A percentile compares a stretch with the other conserved stretches of the same genome.
Conservation (phyloP, 306 rosid species). For the Datisca glomerata region DNA sequence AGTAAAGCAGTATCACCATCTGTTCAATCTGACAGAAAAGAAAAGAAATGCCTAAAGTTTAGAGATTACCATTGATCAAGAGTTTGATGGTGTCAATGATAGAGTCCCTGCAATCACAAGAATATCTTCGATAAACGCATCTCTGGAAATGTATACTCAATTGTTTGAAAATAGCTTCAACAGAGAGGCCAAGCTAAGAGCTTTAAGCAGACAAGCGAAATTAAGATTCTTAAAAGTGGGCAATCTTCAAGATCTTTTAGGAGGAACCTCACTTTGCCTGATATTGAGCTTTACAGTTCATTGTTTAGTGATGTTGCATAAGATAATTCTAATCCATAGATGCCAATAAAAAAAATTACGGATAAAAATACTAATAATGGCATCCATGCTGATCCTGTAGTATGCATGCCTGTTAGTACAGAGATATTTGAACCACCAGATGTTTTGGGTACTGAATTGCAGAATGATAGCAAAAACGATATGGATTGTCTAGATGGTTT, state of each 20-base stretch:
- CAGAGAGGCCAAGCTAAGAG: conserved; percentile 58
- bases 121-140: conserved; percentile 55
- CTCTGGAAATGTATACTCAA: conserved; percentile 55
- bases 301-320: conserved; percentile 38
- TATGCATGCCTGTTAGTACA: conserved; percentile 16
- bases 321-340: conserved; percentile 25
- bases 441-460: conserved; percentile 20
- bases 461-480: conserved; percentile 18
- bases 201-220: conserved; percentile 47
- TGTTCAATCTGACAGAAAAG: too few relatives aligned
- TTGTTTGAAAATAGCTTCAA: too few relatives aligned
- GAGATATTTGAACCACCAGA: conserved; percentile 9
- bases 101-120: conserved; percentile 31
- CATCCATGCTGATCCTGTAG: conserved; percentile 20
- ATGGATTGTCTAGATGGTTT: too few relatives aligned
- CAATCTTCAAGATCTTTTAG: too few relatives aligned
- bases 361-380: conserved; percentile 11
- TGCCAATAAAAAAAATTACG: conserved; percentile 15
- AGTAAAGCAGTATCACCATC: conserved; percentile 13
- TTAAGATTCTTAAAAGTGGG: conserved; percentile 23
- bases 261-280: conserved; percentile 71
- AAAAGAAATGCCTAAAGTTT: too few relatives aligned
- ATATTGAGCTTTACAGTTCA: conserved; percentile 48
- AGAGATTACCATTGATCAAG: too few relatives aligned
- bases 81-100: too few relatives aligned